Conservation (phyloP, 208 protist species). For the Leishmania gerbilli region DNA sequence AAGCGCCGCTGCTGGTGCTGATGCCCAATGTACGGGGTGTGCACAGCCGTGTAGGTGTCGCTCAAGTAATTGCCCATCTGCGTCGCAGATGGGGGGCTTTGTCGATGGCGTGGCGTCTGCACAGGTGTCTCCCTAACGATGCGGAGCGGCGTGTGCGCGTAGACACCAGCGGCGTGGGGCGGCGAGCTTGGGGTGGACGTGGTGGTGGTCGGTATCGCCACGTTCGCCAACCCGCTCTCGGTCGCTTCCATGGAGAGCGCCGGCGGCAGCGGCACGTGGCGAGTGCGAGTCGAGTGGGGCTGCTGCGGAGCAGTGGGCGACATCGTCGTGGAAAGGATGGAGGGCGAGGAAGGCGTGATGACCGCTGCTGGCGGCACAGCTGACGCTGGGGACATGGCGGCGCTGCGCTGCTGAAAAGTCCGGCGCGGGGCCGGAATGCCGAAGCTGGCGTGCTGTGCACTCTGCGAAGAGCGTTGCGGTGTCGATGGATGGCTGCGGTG, state of each 20-base stretch:
- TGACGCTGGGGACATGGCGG: neutral
- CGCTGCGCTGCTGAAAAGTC: neutral
- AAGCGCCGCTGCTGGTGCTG: neutral
- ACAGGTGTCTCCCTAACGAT: neutral
- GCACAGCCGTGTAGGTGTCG: neutral
- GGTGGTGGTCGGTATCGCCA: constrained; percentile 1
- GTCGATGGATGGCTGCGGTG: neutral
- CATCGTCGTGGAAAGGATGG: constrained; percentile 1
- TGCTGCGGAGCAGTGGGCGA: neutral
- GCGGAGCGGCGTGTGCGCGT: neutral
- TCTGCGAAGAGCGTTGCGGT: neutral
- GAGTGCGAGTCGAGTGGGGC: neutral
- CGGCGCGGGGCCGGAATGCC: neutral
- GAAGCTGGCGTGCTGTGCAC: neutral
- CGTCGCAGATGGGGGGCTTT: neutral
- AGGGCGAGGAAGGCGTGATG: neutral
- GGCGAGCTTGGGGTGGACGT: constrained; percentile 11
- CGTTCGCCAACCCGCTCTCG: neutral
- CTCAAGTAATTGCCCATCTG: neutral
- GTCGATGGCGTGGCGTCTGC: neutral
- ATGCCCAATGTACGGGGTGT: neutral
- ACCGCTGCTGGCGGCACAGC: neutral
- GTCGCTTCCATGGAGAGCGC: neutral
- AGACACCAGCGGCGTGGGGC: neutral
- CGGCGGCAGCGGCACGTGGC: neutral